A percentile compares a stretch with the other conserved stretches of the same genome.
Conservation (phyloP, 1,284 basidiomycete genomes). For the Moesziomyces antarcticus region DNA sequence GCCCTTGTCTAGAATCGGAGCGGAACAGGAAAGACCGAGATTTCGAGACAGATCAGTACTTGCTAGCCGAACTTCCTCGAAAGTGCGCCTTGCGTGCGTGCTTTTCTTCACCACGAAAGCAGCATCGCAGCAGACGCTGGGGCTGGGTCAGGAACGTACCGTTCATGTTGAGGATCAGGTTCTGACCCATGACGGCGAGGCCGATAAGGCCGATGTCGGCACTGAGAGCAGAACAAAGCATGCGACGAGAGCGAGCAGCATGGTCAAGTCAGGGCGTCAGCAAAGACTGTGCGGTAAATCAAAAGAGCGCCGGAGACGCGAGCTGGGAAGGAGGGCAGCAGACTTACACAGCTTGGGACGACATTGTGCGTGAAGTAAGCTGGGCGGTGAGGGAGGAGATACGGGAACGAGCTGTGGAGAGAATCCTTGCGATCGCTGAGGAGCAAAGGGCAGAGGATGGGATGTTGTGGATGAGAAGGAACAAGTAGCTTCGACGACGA, state of each 20-base stretch:
- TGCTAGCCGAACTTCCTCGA: too few species aligned
- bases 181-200: slow-evolving; percentile 68
- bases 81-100: too few species aligned
- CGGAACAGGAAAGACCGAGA: neutral
- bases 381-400: slow-evolving; percentile 41
- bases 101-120: too few species aligned
- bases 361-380: slow-evolving; percentile 45
- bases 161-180: slow-evolving; percentile 68
- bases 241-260: neutral
- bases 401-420: slow-evolving; percentile 31
- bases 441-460: slow-evolving; percentile 25
- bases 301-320: neutral
- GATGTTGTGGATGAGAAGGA: slow-evolving; percentile 10
- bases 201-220: slow-evolving; percentile 68
- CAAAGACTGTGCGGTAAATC: neutral
- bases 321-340: neutral
- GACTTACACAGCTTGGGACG: slow-evolving; percentile 56
- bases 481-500: slow-evolving; percentile 12
- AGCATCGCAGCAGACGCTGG: too few species aligned
- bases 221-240: slow-evolving; percentile 26
- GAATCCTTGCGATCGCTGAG: slow-evolving; percentile 44
- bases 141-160: slow-evolving; percentile 43
- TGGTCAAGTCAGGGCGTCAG: slow-evolving; percentile 7
- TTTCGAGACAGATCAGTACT: too few species aligned
- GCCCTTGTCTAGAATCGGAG: slow-evolving; percentile 79